Evolutionary conservation across 2,329 filamentous ascomycete species (phyloP).

Genomic region (Cladosporium halotolerans): DNA sequence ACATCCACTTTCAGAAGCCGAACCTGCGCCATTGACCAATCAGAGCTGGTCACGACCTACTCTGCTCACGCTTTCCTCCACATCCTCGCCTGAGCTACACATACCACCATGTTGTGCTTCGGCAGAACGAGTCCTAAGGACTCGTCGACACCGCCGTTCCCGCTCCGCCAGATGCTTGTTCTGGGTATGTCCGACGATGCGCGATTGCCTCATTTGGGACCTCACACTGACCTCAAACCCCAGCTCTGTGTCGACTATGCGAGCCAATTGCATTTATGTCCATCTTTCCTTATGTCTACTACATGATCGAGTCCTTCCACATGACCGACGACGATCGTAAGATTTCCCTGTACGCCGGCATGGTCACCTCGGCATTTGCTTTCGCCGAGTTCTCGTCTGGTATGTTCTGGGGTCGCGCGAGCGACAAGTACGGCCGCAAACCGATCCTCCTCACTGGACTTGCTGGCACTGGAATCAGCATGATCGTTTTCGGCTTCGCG

Average conservation of each 20-base stretch:
- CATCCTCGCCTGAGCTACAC: constrained; percentile 4
- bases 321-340: constrained; percentile 71
- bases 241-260: constrained; percentile 74
- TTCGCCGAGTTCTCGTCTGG: constrained; percentile 92
- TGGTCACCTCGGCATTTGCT: constrained; percentile 94
- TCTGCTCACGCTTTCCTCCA: neutral
- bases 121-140: constrained; percentile 16
- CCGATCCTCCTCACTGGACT: constrained; percentile 87
- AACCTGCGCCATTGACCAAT: neutral
- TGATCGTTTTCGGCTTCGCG: constrained; percentile 87
- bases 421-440: constrained; percentile 87
- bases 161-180: constrained; percentile 51
- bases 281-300: constrained; percentile 97
- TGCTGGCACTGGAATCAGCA: constrained; percentile 84
- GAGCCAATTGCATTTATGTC: constrained; percentile 99
- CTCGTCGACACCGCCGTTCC: constrained; percentile 40
- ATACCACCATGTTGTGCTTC: constrained; percentile 12
- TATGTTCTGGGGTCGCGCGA: constrained; percentile 86
- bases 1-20: neutral
- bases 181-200: constrained; percentile 39
- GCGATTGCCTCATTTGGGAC: neutral
- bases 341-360: constrained; percentile 87
- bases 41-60: neutral
- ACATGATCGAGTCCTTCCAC: constrained; percentile 90
- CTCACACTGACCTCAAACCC: neutral